Base-by-base conservation (phyloP, 2,329 filamentous ascomycete species). In the Talaromyces piceae region DNA sequence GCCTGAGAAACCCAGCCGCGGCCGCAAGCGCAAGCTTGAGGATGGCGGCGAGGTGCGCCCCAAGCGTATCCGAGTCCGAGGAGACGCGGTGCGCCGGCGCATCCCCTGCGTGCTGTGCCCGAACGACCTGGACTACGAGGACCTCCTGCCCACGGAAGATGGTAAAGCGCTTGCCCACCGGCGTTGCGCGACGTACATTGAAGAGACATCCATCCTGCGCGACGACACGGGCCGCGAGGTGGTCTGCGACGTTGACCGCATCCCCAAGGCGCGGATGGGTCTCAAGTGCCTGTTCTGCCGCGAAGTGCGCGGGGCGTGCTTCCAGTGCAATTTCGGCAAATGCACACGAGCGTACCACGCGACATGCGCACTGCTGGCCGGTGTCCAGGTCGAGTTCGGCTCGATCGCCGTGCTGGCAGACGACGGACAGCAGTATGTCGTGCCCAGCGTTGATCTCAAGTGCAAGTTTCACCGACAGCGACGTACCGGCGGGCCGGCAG, bases 281-380 rank as follows among this genome's bases (percentile, higher is more conserved):
- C 83, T 97, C 59, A 95, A 95, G 69, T 98, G 93, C 68, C 83
- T 95, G 55, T 95, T 88, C 71, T 98, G 93, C 65, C 88, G 91
- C 28, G 94, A 90, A 27, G 94, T 93, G 68, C 87, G 87, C 52
- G 93, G 93, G n/a, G 89, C 89, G 13, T 96, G 91, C 71, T 94
- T 98, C 72, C 91, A 97, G 68, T 98, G 93, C 70, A 94, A 89
- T 1, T 86, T 89, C 59, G 91, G 91, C 74, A 97, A 95, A 67
- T 98, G 93, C 62, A 86, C 88, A 3, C 79, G 93, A 57, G 86
- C 91, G 7, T 98, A 96, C 69, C 93, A 98, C 66, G 88, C 91
- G 13, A 97, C 91, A 1, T 98, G 93, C 66, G 93, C 93, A 2
- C 86, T 90, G 6, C 84, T 91, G 20, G 91, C 91, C 30, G 93